These are phyloP conservation scores for Neonectria faginata DNA, from an alignment of 2,329 filamentous ascomycete species.

Conservation along the genomic window DNA sequence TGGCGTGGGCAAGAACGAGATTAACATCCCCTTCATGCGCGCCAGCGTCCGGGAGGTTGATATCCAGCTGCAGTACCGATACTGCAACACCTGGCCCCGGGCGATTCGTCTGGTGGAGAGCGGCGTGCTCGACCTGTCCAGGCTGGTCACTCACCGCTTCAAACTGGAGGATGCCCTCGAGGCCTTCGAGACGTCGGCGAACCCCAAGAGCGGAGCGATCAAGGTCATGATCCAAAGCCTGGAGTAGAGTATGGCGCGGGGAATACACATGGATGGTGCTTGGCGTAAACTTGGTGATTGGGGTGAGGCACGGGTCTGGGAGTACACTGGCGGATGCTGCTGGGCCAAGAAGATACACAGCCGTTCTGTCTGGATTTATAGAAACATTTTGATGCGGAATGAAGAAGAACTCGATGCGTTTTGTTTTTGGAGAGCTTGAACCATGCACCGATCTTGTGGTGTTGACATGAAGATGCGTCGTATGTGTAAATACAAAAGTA, in stretches of 20 bases:
- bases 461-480: not conserved
- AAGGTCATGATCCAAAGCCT: slow-evolving; percentile 93
- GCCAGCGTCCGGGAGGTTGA: slow-evolving; percentile 92
- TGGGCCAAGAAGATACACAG: slow-evolving; percentile 30
- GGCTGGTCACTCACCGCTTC: slow-evolving; percentile 90
- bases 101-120: slow-evolving; percentile 90
- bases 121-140: slow-evolving; percentile 83
- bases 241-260: slow-evolving; percentile 53
- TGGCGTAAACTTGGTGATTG: slow-evolving; percentile 43
- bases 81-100: slow-evolving; percentile 94
- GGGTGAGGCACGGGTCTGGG: slow-evolving; percentile 33
- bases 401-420: slow-evolving; percentile 13
- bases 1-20: slow-evolving; percentile 94
- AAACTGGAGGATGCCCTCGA: slow-evolving; percentile 86
- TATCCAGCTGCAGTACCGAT: slow-evolving; percentile 96
- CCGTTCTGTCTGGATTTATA: slow-evolving; percentile 35
- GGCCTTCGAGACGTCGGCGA: slow-evolving; percentile 88
- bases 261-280: slow-evolving; percentile 35
- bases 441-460: not conserved
- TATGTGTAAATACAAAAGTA: not conserved
- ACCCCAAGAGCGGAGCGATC: slow-evolving; percentile 94
- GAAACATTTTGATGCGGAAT: slow-evolving; percentile 27
- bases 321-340: slow-evolving; percentile 24
- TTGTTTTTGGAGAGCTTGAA: not conserved
- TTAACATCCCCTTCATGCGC: slow-evolving; percentile 95